Evolutionary conservation across 345 rosid species (phyloP).

Genomic region (Syzygium grande): DNA sequence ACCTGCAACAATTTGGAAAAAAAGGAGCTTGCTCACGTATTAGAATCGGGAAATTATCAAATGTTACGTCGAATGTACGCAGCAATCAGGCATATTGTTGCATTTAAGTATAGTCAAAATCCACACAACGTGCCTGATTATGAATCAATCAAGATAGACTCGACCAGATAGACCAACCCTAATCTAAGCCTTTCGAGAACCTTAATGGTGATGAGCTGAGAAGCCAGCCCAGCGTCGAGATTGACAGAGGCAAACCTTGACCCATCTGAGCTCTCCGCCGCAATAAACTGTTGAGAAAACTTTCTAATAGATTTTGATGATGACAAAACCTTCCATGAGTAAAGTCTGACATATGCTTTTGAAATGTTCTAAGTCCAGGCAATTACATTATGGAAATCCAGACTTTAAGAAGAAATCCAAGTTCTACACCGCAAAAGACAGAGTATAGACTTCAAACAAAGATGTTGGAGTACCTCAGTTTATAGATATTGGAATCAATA

Average conservation of each 20-base stretch:
- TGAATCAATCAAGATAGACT: neutral
- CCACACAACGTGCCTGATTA: neutral
- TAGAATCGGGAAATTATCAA: neutral
- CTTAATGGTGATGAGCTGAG: conserved; percentile 39
- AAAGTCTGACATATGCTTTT: too few relatives aligned
- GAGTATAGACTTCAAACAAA: too few relatives aligned
- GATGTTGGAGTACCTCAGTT: too few relatives aligned
- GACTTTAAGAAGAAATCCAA: too few relatives aligned
- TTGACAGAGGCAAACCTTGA: conserved; percentile 49
- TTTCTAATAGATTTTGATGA: too few relatives aligned
- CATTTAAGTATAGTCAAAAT: neutral
- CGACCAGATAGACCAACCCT: conserved; percentile 8
- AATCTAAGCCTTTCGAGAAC: conserved; percentile 29
- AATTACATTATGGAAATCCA: too few relatives aligned
- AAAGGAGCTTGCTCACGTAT: neutral
- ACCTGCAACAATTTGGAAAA: conserved; percentile 9
- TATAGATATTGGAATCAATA: too few relatives aligned
- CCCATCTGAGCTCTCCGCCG: conserved; percentile 25
- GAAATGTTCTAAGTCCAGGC: too few relatives aligned
- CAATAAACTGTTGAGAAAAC: neutral
- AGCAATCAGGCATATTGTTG: neutral
- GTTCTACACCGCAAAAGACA: too few relatives aligned
- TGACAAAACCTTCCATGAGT: too few relatives aligned
- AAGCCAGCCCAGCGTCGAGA: conserved; percentile 52
- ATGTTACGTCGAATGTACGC: neutral